A percentile compares a stretch with the other conserved stretches of the same genome.
Conservation (phyloP, 306 rosid species). For the Castanea crenata region DNA sequence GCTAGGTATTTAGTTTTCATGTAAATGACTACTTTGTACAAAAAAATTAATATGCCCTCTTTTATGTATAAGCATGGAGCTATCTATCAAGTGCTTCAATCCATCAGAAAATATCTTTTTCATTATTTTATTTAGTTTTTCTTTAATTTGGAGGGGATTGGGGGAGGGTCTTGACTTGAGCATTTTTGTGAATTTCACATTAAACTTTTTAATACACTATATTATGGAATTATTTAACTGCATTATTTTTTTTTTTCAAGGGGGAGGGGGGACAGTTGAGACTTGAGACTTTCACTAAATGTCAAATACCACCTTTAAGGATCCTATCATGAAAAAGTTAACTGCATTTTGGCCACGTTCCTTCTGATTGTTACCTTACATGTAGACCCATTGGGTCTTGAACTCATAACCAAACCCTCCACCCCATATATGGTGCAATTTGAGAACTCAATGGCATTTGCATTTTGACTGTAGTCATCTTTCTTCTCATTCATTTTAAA, state of each 20-base stretch:
- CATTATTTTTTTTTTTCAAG: neutral
- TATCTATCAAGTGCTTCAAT: neutral
- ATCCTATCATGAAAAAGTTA: neutral
- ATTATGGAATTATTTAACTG: neutral
- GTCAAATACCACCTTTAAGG: neutral
- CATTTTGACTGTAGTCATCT: neutral
- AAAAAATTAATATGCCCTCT: neutral
- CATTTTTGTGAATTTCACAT: no score
- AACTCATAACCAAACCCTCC: neutral
- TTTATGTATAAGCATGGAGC: neutral
- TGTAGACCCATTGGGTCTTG: neutral
- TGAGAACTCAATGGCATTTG: neutral
- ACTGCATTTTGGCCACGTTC: neutral
- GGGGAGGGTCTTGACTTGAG: no score
- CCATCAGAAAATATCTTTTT: neutral
- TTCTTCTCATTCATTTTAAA: neutral
- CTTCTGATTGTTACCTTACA: neutral
- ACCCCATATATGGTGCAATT: neutral
- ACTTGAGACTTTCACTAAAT: neutral
- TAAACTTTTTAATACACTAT: neutral
- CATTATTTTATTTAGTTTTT: neutral
- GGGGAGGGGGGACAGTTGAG: neutral
- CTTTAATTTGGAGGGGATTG: neutral
- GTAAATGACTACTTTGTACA: neutral
- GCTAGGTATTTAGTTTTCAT: no score